Conservation (phyloP, 495 filamentous ascomycete genomes). For the Hypoxylon subgilvum region DNA sequence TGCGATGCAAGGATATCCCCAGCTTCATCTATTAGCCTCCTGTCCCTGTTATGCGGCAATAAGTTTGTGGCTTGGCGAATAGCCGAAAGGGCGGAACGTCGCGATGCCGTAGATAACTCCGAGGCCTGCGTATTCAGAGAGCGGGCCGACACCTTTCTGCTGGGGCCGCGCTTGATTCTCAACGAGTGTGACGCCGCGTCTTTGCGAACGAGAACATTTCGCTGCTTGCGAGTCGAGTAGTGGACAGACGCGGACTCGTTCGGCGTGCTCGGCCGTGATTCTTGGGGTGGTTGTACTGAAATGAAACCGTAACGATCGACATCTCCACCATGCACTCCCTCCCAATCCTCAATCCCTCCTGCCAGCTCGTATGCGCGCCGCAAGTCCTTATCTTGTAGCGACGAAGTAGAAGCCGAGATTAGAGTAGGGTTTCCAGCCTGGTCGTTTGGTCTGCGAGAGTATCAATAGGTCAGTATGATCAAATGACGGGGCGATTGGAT, state of each 20-base stretch:
- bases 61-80: conserved; percentile 72
- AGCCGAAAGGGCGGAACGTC: conserved; percentile 60
- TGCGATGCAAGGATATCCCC: conserved; percentile 87
- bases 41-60: conserved; percentile 76
- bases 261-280: conserved; percentile 45
- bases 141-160: conserved; percentile 58
- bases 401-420: conserved; percentile 50
- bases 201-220: conserved; percentile 51
- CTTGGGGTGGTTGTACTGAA: conserved; percentile 50
- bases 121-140: conserved; percentile 60
- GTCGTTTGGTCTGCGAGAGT: conserved; percentile 32
- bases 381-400: conserved; percentile 45
- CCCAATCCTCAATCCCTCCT: conserved; percentile 94
- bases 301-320: conserved; percentile 98
- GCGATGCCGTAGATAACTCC: conserved; percentile 58
- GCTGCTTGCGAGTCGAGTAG: conserved; percentile 44
- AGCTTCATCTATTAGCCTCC: conserved; percentile 80
- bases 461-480: conserved; percentile 41
- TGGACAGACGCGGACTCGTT: conserved; percentile 41
- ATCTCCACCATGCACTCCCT: conserved; percentile 81
- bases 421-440: conserved; percentile 36
- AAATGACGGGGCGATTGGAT: conserved; percentile 36
- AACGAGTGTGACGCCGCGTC: conserved; percentile 47
- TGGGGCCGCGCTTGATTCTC: conserved; percentile 45
- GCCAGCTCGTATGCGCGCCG: conserved; percentile 59